phyloP scores from a whole-genome alignment of 225 moss, liverwort and hornwort species.

The Ulota crispa region DNA sequence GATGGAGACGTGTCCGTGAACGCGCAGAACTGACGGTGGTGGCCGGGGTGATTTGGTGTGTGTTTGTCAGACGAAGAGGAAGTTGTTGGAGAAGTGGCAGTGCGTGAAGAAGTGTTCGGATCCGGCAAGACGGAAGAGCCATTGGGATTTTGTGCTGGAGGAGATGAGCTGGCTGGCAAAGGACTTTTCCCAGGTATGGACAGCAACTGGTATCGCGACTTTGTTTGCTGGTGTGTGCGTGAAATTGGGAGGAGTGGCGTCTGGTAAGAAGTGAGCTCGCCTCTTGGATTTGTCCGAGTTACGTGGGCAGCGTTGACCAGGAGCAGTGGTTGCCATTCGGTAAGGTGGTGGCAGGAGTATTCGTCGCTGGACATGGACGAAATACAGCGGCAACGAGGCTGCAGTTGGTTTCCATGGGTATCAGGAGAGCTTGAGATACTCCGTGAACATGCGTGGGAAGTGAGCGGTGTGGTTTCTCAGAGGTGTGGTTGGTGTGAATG shows the following conservation, averaged over 20 bases:
- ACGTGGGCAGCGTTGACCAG: not conserved
- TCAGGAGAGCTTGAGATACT: not conserved
- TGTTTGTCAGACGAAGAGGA: constrained; percentile 47
- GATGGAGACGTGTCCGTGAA: not conserved
- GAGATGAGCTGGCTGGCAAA: constrained; percentile 94
- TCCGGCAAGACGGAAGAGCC: constrained; percentile 45
- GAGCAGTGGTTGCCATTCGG: not conserved
- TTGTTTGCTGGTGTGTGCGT: not conserved
- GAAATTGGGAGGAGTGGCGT: not conserved
- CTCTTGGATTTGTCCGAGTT: no score
- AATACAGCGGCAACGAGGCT: not conserved
- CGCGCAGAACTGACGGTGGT: not conserved
- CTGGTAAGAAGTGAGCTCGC: not conserved
- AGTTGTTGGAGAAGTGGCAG: constrained; percentile 54
- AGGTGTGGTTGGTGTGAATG: not conserved
- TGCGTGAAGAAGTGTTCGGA: constrained; percentile 40
- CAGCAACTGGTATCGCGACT: not conserved
- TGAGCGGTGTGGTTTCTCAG: not conserved
- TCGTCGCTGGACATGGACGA: not conserved
- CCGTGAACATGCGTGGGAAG: not conserved
- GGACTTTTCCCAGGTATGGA: constrained; percentile 75
- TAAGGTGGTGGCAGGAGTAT: not conserved
- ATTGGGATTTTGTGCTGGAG: constrained; percentile 85
- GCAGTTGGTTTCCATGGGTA: not conserved
- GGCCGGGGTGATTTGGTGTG: not conserved